A percentile compares a stretch with the other conserved stretches of the same genome.
These are phyloP conservation scores for Wickerhamiella parazyma DNA, from an alignment of 805 yeast species.

Conservation along the genomic window DNA sequence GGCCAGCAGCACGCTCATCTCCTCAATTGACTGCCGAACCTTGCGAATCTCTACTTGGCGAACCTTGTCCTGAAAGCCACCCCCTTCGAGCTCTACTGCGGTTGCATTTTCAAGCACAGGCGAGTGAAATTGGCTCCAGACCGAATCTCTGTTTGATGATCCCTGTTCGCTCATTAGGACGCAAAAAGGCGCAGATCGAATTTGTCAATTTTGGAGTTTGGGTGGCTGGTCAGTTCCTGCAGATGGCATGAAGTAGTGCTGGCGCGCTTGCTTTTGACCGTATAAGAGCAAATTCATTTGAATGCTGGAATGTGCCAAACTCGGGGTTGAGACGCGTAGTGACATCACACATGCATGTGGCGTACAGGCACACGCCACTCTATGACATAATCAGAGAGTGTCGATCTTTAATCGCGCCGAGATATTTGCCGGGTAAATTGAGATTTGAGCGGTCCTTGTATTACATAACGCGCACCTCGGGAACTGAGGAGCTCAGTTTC, in stretches of 20 bases:
- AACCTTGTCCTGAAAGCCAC: conserved; percentile 9
- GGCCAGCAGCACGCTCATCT: conserved; percentile 14
- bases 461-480: no score
- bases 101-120: conserved; percentile 17
- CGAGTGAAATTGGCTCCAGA: conserved; percentile 8
- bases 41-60: conserved; percentile 16
- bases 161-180: conserved; percentile 4
- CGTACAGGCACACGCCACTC: no score
- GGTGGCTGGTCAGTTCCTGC: conserved; percentile 10
- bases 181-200: background rate
- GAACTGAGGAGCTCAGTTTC: no score
- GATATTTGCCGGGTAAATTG: no score
- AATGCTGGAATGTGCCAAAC: no score
- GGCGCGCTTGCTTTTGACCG: background rate
- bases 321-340: no score
- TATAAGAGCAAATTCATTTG: no score
- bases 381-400: no score
- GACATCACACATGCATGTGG: no score
- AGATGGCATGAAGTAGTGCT: no score
- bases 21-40: conserved; percentile 16
- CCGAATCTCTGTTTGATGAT: conserved; percentile 1
- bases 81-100: conserved; percentile 14
- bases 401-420: no score
- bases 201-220: background rate
- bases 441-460: no score